phyloP scores from a whole-genome alignment of 108 stramenopile genomes.

The Nitzschia putrida region DNA sequence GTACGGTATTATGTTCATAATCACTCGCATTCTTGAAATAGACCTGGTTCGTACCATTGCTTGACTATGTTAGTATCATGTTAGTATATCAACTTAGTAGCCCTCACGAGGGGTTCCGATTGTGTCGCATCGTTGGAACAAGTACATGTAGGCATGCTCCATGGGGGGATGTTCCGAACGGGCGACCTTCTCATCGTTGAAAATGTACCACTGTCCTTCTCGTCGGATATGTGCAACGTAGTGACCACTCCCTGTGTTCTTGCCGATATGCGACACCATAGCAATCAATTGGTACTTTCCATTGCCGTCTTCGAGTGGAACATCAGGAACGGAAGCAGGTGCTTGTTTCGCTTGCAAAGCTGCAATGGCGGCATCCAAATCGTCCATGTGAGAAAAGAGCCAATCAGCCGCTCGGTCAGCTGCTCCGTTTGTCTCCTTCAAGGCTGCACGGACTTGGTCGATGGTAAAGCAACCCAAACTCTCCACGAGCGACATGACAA shows the following conservation, averaged over 20 bases:
- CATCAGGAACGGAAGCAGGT: background rate
- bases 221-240: slow-evolving; percentile 97
- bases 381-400: slow-evolving; percentile 95
- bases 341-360: slow-evolving; percentile 47
- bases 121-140: slow-evolving; percentile 72
- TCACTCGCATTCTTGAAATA: too few species aligned
- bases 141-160: slow-evolving; percentile 88
- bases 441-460: slow-evolving; percentile 89
- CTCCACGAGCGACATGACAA: slow-evolving; percentile 79
- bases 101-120: slow-evolving; percentile 19
- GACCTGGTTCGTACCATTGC: too few species aligned
- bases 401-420: slow-evolving; percentile 96
- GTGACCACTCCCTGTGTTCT: slow-evolving; percentile 96
- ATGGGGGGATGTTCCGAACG: slow-evolving; percentile 83
- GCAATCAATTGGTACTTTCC: slow-evolving; percentile 91
- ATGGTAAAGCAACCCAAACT: slow-evolving; percentile 90
- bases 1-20: too few species aligned
- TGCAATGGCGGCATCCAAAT: slow-evolving; percentile 89
- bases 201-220: slow-evolving; percentile 92
- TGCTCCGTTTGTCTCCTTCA: slow-evolving; percentile 80
- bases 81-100: too few species aligned
- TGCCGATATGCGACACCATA: slow-evolving; percentile 97
- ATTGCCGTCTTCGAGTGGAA: slow-evolving; percentile 75
- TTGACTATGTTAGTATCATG: background rate
- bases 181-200: slow-evolving; percentile 98